Base-by-base conservation (phyloP, 2,329 filamentous ascomycete genomes). In the Graphium sp. region DNA sequence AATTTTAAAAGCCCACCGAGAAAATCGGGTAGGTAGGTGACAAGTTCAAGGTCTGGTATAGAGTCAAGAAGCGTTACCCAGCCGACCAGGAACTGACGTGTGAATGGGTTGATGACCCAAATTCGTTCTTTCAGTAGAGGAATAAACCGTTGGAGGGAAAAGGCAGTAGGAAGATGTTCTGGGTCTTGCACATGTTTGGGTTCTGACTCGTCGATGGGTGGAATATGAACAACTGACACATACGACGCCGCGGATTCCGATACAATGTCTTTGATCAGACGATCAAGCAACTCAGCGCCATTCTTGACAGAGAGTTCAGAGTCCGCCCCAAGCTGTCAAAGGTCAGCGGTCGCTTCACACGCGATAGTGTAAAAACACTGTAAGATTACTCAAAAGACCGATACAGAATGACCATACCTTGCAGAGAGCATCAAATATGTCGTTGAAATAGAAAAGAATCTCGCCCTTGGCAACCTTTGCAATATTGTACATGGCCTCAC, bases 401-500 rank as follows among this genome's bases (percentile, higher is more conserved):
- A 13, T 26, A 13, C 26, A 15, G 14, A 12, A 14, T 13, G 7
- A 6, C 13, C 22, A 36, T 57, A 91, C 84, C 68, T 94, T 95
- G 59, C 85, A 93, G 31, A 98, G 60, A 14, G 89, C 84, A 56
- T 98, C 89, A 46, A 98, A 98, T 37, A 98, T 89, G 44, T 91
- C 80, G 54, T 98, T 98, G 55, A 98, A 98, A 60, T 93, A 98
- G 22, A 91, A 70, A 38, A 98, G 55, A 13, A 98, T 89, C 53
- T 98, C 89, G 21, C 91, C 89, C 55, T 98, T 98, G 35, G 87
- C 89, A 26, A 98, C 89, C 56, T 98, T 98, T 46, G 89, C 85
- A 47, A 98, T 98, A 53, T 98, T 98, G 58, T 98, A 98, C 89
- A 98, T 98, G 52, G 85, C 91, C 59, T 98, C 89, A 55, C 89